A percentile compares a stretch with the other conserved stretches of the same genome.
Evolutionary conservation across 2,329 filamentous ascomycete species (phyloP).

Genomic region (Paraphoma chrysanthemicola): DNA sequence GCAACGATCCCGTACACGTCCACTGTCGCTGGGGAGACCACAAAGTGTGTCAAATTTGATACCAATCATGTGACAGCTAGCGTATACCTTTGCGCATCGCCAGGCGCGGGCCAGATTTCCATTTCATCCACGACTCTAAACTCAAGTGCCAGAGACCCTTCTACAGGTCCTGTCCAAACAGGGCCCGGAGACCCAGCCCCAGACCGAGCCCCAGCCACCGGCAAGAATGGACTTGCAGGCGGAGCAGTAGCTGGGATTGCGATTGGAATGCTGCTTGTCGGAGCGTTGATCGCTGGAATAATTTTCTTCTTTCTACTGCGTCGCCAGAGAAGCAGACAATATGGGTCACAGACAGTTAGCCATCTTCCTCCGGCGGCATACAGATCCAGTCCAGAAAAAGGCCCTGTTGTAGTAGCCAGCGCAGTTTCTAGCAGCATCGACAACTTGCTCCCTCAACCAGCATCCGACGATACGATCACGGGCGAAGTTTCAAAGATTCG

Average conservation of each 20-base stretch:
- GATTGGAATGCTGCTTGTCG: slow-evolving; percentile 24
- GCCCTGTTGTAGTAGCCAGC: background rate
- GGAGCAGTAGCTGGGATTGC: slow-evolving; percentile 27
- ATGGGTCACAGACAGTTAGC: background rate
- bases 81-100: too few relatives aligned
- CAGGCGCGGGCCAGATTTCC: too few relatives aligned
- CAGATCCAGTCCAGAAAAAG: slow-evolving; percentile 5
- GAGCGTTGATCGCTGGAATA: slow-evolving; percentile 14
- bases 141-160: too few relatives aligned
- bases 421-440: slow-evolving; percentile 8
- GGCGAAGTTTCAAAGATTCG: slow-evolving; percentile 28
- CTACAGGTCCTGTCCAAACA: too few relatives aligned
- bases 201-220: too few relatives aligned
- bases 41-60: too few relatives aligned
- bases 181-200: too few relatives aligned
- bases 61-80: too few relatives aligned
- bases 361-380: background rate
- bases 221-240: slow-evolving; percentile 8
- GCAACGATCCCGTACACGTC: too few relatives aligned
- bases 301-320: slow-evolving; percentile 20
- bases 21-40: too few relatives aligned
- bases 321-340: slow-evolving; percentile 13
- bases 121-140: too few relatives aligned
- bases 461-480: slow-evolving; percentile 27
- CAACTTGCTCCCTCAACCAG: slow-evolving; percentile 28